Conservation (phyloP, 2,329 filamentous ascomycete species). For the Ceratocystis colombiana region DNA sequence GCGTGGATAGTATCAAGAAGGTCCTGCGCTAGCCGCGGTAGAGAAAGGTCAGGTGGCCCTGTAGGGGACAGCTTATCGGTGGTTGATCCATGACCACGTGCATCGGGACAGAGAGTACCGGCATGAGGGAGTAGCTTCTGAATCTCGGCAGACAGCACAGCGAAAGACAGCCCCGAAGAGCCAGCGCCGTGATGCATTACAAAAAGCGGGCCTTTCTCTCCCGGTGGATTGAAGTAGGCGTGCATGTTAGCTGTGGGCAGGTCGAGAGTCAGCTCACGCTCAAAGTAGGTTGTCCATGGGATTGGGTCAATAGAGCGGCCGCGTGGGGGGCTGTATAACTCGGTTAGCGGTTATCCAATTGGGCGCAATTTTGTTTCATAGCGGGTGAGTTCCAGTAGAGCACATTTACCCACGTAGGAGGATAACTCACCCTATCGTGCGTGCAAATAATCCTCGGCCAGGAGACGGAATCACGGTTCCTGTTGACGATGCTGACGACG, state of each 20-base stretch:
- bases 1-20: slow-evolving; percentile 58
- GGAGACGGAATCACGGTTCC: slow-evolving; percentile 80
- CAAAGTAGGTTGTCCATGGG: slow-evolving; percentile 84
- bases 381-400: not conserved
- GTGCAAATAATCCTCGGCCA: slow-evolving; percentile 61
- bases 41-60: slow-evolving; percentile 48
- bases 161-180: slow-evolving; percentile 87
- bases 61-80: slow-evolving; percentile 30
- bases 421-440: slow-evolving; percentile 51
- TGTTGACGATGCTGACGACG: slow-evolving; percentile 71
- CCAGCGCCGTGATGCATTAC: slow-evolving; percentile 93
- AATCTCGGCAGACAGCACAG: slow-evolving; percentile 66
- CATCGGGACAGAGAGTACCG: slow-evolving; percentile 76
- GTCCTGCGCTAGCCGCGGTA: slow-evolving; percentile 64
- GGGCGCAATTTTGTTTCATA: not conserved
- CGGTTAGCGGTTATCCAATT: slow-evolving; percentile 24
- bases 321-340: slow-evolving; percentile 27
- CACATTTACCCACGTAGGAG: not conserved
- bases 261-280: slow-evolving; percentile 69
- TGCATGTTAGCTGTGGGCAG: slow-evolving; percentile 49
- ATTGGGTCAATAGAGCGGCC: slow-evolving; percentile 54
- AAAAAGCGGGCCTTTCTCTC: slow-evolving; percentile 66
- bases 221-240: slow-evolving; percentile 76
- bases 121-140: slow-evolving; percentile 65
- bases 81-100: slow-evolving; percentile 73